Conservation (phyloP, 306 rosid genomes). For the Inga leiocalycina region DNA sequence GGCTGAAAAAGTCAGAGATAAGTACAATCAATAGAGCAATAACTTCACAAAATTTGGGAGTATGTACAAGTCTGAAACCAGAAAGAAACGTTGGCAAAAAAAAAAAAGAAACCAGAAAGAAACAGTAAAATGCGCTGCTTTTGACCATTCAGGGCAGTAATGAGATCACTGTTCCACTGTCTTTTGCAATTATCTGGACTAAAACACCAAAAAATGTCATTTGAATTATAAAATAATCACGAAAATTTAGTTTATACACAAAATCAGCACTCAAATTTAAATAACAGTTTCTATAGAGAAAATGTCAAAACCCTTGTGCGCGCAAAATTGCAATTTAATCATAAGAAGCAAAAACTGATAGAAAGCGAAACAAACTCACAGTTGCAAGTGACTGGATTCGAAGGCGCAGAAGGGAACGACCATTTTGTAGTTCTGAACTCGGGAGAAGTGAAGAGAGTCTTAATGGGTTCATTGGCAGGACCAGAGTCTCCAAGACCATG, state of each 20-base stretch:
- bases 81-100: neutral
- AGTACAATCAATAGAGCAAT: neutral
- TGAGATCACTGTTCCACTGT: neutral
- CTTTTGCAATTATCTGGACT: neutral
- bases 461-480: constrained; percentile 91
- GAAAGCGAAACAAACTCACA: constrained; percentile 39
- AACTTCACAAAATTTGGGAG: neutral
- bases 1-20: neutral
- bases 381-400: constrained; percentile 81
- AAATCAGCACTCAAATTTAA: neutral
- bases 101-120: neutral
- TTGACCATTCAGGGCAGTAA: neutral
- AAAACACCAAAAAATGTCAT: neutral
- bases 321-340: neutral
- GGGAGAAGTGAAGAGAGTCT: constrained; percentile 74
- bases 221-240: neutral
- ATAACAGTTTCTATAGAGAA: neutral
- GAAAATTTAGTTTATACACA: neutral
- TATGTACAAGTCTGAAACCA: neutral
- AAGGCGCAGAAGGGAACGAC: constrained; percentile 91
- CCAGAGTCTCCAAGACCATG: constrained; percentile 93
- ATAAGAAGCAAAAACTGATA: neutral
- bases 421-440: constrained; percentile 64
- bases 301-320: neutral
- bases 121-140: neutral